These are phyloP conservation scores for Alternaria gaisen DNA, from an alignment of 2,329 filamentous ascomycete species.

Conservation along the genomic window DNA sequence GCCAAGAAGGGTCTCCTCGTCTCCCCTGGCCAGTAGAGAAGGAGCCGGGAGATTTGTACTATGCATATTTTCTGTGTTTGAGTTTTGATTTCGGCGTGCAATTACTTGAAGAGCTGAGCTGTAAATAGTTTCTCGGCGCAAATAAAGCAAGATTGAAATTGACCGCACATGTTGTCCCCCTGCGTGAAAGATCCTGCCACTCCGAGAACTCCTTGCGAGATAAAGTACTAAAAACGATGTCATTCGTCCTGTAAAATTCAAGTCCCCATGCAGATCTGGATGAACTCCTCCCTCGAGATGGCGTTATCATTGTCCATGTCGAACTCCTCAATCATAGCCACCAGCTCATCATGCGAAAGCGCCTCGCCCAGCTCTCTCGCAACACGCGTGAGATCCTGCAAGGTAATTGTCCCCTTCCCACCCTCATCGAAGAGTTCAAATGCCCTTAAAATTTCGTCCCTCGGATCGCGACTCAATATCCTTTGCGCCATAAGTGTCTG, in stretches of 20 bases:
- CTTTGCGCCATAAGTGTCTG: conserved; percentile 78
- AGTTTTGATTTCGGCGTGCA: conserved; percentile 15
- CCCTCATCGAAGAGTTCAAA: conserved; percentile 95
- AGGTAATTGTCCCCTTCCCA: conserved; percentile 86
- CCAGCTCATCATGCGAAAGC: conserved; percentile 89
- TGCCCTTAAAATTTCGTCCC: conserved; percentile 89
- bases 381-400: conserved; percentile 87
- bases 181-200: conserved; percentile 2
- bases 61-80: conserved; percentile 28
- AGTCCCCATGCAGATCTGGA: conserved; percentile 68
- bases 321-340: conserved; percentile 98
- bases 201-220: conserved; percentile 13
- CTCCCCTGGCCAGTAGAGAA: conserved; percentile 80
- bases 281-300: conserved; percentile 70
- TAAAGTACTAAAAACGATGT: background rate
- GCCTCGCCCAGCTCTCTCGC: conserved; percentile 92
- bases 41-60: conserved; percentile 32
- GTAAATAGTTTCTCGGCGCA: conserved; percentile 48
- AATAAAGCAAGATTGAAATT: conserved; percentile 34
- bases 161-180: background rate
- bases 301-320: conserved; percentile 92
- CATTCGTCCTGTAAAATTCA: conserved; percentile 1
- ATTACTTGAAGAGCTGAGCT: conserved; percentile 35
- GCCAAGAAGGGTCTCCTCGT: conserved; percentile 82
- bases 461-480: conserved; percentile 82